Evolutionary conservation across 129 eudicot species (phyloP), one percentile per base, ranked within the genome.

Genomic region (Mikania micrantha): DNA sequence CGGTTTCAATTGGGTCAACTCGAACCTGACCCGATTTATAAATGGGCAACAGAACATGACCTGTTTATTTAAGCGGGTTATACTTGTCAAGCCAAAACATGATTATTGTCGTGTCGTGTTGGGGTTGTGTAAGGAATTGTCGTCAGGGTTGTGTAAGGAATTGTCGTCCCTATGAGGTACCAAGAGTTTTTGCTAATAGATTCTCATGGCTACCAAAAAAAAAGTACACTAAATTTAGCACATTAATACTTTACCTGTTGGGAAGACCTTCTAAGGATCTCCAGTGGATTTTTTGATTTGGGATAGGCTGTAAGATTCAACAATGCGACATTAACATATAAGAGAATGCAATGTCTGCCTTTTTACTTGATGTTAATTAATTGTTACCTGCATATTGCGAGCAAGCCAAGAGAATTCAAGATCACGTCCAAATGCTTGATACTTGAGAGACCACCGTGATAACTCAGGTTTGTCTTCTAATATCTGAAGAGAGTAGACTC

Each of bases 351-450:
- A 48, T 11, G 24, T 36, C 50, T 12, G 10, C 12, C 16, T 27
- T 15, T 48, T 17, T 32, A 62, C 70, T 68, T 22, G 28, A 36
- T 16, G 20, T 21, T n/a, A n/a, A n/a, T n/a, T n/a, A n/a, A n/a
- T n/a, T 66, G 36, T 32, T 32, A 94, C 99, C 93, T 94, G 99
- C 89, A 94, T 85, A 79, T 94, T 94, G 70, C 99, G 86, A 79
- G 99, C 97, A 83, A 94, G 88, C 99, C 99, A 94, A 77, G 99
- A 90, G 71, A 86, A 94, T 47, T 94, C 93, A 35, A 94, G 90
- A 79, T 94, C 85, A 31, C 74, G 99, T 48, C 99, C 99, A 72
- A 94, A 94, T 58, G 97, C 95, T 40, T 72, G 73, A 70, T 94
- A 94, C 84, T 94, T 94, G 21, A 94, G 87, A 39, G 95, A 84